A percentile compares a stretch with the other conserved stretches of the same genome.
Conservation (phyloP, 2,329 filamentous ascomycete genomes). For the Sarocladium kiliense region DNA sequence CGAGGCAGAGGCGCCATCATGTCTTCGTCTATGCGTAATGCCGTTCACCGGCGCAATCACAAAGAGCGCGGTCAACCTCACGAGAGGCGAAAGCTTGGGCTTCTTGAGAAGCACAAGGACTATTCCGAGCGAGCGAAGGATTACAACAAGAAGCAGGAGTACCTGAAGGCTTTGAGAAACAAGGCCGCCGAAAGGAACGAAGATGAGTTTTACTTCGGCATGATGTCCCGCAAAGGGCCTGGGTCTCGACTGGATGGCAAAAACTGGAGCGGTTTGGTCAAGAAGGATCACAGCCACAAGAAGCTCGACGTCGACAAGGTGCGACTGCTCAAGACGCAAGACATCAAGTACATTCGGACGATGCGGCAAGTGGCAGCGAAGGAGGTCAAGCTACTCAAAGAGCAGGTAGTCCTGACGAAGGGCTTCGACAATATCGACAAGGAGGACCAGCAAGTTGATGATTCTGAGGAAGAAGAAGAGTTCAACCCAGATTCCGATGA, state of each 20-base stretch:
- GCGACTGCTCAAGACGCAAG: slow-evolving; percentile 63
- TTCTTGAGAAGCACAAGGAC: slow-evolving; percentile 94
- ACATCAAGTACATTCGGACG: slow-evolving; percentile 59
- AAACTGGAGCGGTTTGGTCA: slow-evolving; percentile 49
- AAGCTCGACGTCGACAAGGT: slow-evolving; percentile 52
- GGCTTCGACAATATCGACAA: slow-evolving; percentile 32
- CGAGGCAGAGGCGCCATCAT: too few species aligned
- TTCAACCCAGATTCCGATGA: slow-evolving; percentile 23
- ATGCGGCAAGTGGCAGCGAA: slow-evolving; percentile 55
- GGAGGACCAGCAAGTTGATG: slow-evolving; percentile 24
- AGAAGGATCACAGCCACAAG: slow-evolving; percentile 53
- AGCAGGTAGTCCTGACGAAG: slow-evolving; percentile 42
- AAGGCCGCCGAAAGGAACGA: slow-evolving; percentile 64
- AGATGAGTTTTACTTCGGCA: slow-evolving; percentile 69
- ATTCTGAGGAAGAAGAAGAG: slow-evolving; percentile 21
- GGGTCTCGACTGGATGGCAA: slow-evolving; percentile 44
- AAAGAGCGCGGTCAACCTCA: slow-evolving; percentile 83
- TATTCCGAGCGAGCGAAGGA: slow-evolving; percentile 61
- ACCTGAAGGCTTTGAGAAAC: slow-evolving; percentile 52
- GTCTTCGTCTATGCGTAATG: slow-evolving; percentile 54
- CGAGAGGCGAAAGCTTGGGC: slow-evolving; percentile 79
- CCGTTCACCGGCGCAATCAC: slow-evolving; percentile 77
- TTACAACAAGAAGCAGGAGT: slow-evolving; percentile 59
- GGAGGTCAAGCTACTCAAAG: slow-evolving; percentile 51
- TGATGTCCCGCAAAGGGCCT: slow-evolving; percentile 58